Conservation (phyloP, 208 protist species). For the Endotrypanum monterogeii region DNA sequence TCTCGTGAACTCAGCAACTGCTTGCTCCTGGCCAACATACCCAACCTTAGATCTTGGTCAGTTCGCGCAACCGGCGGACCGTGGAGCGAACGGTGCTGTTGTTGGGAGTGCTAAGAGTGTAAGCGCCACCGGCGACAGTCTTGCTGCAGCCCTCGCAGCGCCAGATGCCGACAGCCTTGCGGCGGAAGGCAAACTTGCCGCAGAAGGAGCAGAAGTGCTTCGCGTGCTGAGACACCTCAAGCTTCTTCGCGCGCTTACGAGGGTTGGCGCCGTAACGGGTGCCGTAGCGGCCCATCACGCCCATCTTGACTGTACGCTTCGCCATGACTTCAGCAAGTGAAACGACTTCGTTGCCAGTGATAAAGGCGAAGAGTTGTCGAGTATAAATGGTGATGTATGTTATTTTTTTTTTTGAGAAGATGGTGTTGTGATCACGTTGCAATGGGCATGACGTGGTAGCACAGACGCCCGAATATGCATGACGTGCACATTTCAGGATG, state of each 20-base stretch:
- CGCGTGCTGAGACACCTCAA: constrained; percentile 98
- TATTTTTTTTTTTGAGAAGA: not conserved
- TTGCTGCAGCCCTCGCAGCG: constrained; percentile 97
- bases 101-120: constrained; percentile 94
- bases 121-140: constrained; percentile 98
- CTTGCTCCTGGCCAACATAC: not conserved
- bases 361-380: not conserved
- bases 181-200: constrained; percentile 97
- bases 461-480: not conserved
- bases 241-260: constrained; percentile 99
- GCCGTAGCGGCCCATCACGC: constrained; percentile 99
- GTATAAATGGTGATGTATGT: not conserved
- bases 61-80: constrained; percentile 98
- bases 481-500: not conserved
- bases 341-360: not conserved
- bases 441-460: not conserved
- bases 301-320: constrained; percentile 99
- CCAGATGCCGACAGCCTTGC: constrained; percentile 99
- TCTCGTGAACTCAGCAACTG: not conserved
- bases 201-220: constrained; percentile 99
- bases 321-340: constrained; percentile 66
- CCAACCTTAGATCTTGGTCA: constrained; percentile 71
- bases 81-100: constrained; percentile 97
- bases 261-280: constrained; percentile 99
- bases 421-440: not conserved